Conservation (phyloP, 805 yeast genomes). For the Schwanniomyces pseudopolymorphus region DNA sequence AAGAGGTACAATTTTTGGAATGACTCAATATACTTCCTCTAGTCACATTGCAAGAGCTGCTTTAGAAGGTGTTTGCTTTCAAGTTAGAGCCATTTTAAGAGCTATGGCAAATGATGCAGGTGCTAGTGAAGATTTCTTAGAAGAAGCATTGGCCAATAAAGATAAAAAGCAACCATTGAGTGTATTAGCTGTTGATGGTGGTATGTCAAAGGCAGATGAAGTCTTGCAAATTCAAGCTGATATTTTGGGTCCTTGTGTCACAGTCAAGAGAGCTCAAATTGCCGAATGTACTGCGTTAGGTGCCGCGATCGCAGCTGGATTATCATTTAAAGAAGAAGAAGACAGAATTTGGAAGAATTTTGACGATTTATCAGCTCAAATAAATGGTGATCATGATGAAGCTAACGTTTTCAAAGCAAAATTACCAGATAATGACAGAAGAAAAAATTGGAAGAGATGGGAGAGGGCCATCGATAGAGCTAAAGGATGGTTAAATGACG, state of each 20-base stretch:
- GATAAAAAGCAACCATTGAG: conserved; percentile 47
- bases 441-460: conserved; percentile 73
- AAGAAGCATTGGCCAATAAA: conserved; percentile 47
- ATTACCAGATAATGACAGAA: conserved; percentile 58
- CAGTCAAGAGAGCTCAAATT: conserved; percentile 76
- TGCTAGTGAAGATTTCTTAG: conserved; percentile 56
- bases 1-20: conserved; percentile 88
- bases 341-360: conserved; percentile 74
- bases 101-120: conserved; percentile 90
- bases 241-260: conserved; percentile 82
- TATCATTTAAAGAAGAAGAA: conserved; percentile 46
- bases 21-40: conserved; percentile 89
- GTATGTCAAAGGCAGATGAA: conserved; percentile 87
- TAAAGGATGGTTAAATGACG: conserved; percentile 69
- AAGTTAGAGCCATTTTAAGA: conserved; percentile 83
- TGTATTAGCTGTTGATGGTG: conserved; percentile 83
- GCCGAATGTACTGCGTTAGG: conserved; percentile 94
- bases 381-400: conserved; percentile 30
- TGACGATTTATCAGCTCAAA: conserved; percentile 57
- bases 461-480: conserved; percentile 81
- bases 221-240: conserved; percentile 95
- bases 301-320: conserved; percentile 94
- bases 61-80: conserved; percentile 91
- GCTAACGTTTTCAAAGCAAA: conserved; percentile 35
- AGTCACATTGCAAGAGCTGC: conserved; percentile 94